These are phyloP conservation scores for Plectosphaerella plurivora DNA, from an alignment of 2,329 filamentous ascomycete genomes.

Conservation along the genomic window DNA sequence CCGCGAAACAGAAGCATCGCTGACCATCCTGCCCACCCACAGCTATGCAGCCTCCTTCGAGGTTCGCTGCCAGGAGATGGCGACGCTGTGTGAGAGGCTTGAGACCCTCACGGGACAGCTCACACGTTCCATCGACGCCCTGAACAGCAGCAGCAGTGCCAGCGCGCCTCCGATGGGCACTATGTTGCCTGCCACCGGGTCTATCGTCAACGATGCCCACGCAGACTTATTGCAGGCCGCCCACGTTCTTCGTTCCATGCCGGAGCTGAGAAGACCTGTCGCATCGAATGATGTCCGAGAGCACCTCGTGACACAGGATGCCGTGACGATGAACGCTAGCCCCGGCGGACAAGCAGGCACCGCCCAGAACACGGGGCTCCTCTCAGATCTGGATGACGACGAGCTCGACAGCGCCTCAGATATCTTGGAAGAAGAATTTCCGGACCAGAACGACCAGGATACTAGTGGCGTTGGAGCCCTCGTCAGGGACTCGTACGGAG, in stretches of 20 bases:
- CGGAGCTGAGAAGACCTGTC: not conserved
- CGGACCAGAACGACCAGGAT: too few species aligned
- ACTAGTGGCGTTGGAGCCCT: slow-evolving; percentile 12
- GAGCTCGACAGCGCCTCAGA: not conserved
- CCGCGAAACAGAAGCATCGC: not conserved
- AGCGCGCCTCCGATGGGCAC: not conserved
- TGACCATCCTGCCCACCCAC: not conserved
- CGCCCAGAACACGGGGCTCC: not conserved
- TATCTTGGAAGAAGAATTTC: not conserved
- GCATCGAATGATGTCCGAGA: too few species aligned
- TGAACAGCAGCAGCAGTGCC: not conserved
- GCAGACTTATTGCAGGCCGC: slow-evolving; percentile 11
- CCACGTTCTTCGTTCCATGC: slow-evolving; percentile 9
- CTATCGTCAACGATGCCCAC: not conserved
- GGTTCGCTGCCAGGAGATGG: slow-evolving; percentile 17
- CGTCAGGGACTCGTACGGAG: slow-evolving; percentile 20
- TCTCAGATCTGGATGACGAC: not conserved
- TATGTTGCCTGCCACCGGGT: too few species aligned
- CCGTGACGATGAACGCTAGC: too few species aligned
- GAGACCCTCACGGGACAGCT: slow-evolving; percentile 14
- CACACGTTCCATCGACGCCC: slow-evolving; percentile 4
- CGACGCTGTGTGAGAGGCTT: slow-evolving; percentile 16
- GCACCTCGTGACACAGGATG: too few species aligned
- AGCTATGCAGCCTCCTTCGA: slow-evolving; percentile 16
- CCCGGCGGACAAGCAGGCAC: too few species aligned